Evolutionary conservation across 305 asterid species (phyloP), one percentile per base, ranked within the genome.

Genomic region (Rubia peregrina): DNA sequence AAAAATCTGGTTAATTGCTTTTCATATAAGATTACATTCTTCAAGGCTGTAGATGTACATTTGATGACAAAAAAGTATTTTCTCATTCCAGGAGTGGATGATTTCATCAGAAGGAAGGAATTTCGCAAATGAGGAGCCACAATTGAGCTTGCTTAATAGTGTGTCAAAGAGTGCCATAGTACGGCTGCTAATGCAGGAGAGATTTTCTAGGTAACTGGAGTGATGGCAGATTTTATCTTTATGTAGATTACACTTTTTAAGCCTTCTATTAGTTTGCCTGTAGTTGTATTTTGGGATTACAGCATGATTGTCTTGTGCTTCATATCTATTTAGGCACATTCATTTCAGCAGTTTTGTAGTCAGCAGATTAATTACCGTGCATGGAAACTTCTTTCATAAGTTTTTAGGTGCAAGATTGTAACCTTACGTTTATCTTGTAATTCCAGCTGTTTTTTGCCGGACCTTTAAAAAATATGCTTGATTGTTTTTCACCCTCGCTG

Each of bases 131-230:
- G 56, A 51, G 79, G 81, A 42, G 17, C 61, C 83, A 73, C 82
- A 68, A 51, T 65, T 78, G 57, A 76, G 71, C 61, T 43, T 65
- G 70, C 65, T 69, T 83, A 80, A 74, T 75, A 84, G 77, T 70
- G 86, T 87, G 71, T 83, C 87, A 53, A 87, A 87, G 75, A 75
- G 59, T 79, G 71, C 81, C 40, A 83, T 91, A 53, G 92, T 85
- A 73, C 83, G 79, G 68, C 89, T 91, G 73, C 82, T 91, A 57
- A 49, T 71, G 89, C 83, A 77, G 74, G 96, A 86, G 76, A 79
- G 81, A 17, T 89, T 84, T 74, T 85, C 97, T 48, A 86, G 97
- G 97, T 90, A 87, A 68, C 59, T 36, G 26, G 53, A 12, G 49
- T 16, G 40, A 48, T 61, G 10, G 12, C 65, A 43, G 21, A 21